Conservation (phyloP, 2,329 filamentous ascomycete genomes). For the Pseudohalonectria lignicola region DNA sequence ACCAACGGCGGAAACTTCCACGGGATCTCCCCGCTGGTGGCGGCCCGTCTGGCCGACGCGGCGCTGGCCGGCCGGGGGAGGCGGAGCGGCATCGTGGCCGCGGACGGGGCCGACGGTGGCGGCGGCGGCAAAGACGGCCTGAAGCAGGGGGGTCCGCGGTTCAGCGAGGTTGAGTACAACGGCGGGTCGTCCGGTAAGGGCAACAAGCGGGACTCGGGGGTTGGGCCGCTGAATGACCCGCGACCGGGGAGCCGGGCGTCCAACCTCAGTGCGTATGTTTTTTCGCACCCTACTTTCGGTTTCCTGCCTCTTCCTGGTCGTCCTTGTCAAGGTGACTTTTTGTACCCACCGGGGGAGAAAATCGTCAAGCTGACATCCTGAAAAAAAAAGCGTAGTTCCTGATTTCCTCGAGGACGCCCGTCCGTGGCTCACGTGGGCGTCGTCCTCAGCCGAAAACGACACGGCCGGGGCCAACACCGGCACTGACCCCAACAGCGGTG, state of each 20-base stretch:
- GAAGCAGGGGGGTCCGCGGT: not conserved
- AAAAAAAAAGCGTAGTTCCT: not conserved
- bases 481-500: no score
- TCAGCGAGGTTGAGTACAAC: not conserved
- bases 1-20: constrained; percentile 2
- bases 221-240: no score
- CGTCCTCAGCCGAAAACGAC: no score
- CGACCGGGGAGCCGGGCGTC: not conserved
- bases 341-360: no score
- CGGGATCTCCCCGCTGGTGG: constrained; percentile 29
- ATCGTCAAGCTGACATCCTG: no score
- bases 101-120: not conserved
- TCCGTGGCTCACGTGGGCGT: not conserved
- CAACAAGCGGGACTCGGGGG: no score
- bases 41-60: no score
- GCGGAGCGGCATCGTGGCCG: not conserved
- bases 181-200: no score
- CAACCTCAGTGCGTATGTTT: not conserved
- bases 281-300: not conserved
- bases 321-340: no score
- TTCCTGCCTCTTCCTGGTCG: no score
- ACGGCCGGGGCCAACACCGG: no score
- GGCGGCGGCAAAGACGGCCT: not conserved
- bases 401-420: not conserved
- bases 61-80: not conserved